These are phyloP conservation scores for Aspergillus brasiliensis DNA, from an alignment of 2,329 filamentous ascomycete genomes.

Conservation along the genomic window DNA sequence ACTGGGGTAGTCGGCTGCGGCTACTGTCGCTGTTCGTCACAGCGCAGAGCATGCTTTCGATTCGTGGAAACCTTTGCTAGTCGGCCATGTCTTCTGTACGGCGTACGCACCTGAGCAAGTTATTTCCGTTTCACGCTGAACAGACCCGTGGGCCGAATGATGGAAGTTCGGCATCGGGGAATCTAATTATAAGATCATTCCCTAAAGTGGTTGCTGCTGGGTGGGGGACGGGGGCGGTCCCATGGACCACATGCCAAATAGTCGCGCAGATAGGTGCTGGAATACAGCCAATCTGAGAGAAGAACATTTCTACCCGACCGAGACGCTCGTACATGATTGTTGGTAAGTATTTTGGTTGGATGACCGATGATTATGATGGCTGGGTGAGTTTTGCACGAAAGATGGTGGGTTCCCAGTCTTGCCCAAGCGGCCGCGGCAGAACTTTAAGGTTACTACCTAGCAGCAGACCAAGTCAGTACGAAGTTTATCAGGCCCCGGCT, in stretches of 20 bases:
- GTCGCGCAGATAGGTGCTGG: background rate
- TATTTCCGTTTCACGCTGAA: background rate
- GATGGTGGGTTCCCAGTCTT: background rate
- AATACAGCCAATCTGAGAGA: background rate
- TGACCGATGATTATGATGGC: background rate
- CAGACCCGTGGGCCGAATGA: background rate
- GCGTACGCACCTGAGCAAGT: background rate
- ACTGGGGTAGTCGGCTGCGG: background rate
- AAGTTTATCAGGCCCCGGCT: background rate
- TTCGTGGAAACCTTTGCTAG: background rate
- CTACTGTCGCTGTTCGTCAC: background rate
- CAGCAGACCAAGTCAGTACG: background rate
- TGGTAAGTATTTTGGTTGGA: background rate
- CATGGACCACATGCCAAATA: background rate
- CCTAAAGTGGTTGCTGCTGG: slow-evolving; percentile 2
- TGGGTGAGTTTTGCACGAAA: background rate
- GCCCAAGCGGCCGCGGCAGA: background rate
- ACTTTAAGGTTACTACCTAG: background rate
- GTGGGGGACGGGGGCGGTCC: slow-evolving; percentile 1
- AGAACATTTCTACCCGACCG: background rate
- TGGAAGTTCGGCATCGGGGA: background rate
- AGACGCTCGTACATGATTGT: background rate
- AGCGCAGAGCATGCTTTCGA: background rate
- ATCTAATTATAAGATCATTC: background rate
- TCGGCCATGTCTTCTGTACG: background rate